Evolutionary conservation across 306 rosid species (phyloP).

Genomic region (Biancaea sappan): DNA sequence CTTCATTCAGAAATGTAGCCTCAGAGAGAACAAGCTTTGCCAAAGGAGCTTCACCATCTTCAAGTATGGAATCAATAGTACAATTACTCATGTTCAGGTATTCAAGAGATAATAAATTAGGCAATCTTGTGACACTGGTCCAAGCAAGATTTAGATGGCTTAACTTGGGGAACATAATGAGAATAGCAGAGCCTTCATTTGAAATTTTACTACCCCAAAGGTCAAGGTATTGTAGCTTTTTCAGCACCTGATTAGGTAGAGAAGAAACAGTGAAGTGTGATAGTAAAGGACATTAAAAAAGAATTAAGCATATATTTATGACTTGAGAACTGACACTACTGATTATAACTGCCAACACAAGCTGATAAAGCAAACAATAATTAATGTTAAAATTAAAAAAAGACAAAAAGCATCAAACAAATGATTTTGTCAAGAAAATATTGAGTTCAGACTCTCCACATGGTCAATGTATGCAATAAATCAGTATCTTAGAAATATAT

Average conservation of each 20-base stretch:
- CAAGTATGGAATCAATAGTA: slow-evolving; percentile 60
- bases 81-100: slow-evolving; percentile 85
- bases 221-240: slow-evolving; percentile 72
- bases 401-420: slow-evolving; percentile 7
- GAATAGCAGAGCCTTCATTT: slow-evolving; percentile 64
- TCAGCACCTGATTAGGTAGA: slow-evolving; percentile 56
- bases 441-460: slow-evolving; percentile 10
- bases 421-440: not conserved
- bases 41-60: slow-evolving; percentile 62
- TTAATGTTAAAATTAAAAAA: not conserved
- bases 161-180: slow-evolving; percentile 65
- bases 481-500: not conserved
- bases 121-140: slow-evolving; percentile 77
- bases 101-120: slow-evolving; percentile 61
- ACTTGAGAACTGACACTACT: slow-evolving; percentile 20
- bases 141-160: slow-evolving; percentile 80
- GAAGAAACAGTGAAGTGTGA: slow-evolving; percentile 9
- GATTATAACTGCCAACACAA: not conserved
- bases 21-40: slow-evolving; percentile 70
- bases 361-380: not conserved
- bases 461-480: slow-evolving; percentile 5
- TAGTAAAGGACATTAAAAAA: not conserved
- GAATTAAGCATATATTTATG: not conserved
- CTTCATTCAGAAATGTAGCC: slow-evolving; percentile 58
- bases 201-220: slow-evolving; percentile 93